phyloP scores from a whole-genome alignment of 2,329 filamentous ascomycete species.

The Escovopsis sp. region DNA sequence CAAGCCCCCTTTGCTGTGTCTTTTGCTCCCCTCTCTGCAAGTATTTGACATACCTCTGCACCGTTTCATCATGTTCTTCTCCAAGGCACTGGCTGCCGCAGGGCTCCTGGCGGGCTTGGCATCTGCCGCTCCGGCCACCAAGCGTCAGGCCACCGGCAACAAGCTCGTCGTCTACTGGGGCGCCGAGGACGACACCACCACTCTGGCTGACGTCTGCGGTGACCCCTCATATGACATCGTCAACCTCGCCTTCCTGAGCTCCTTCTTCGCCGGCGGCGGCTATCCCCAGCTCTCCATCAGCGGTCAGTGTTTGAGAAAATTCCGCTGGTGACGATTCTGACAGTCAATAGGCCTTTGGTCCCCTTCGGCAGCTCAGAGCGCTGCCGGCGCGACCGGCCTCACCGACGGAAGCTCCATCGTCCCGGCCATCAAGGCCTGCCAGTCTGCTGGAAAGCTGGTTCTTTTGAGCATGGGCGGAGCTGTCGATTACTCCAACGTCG shows the following conservation, averaged over 20 bases:
- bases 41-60: not conserved
- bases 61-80: slow-evolving; percentile 4
- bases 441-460: slow-evolving; percentile 50
- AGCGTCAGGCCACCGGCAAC: slow-evolving; percentile 4
- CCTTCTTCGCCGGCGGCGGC: slow-evolving; percentile 8
- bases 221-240: slow-evolving; percentile 10
- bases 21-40: not conserved
- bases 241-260: slow-evolving; percentile 10
- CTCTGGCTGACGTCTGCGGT: slow-evolving; percentile 8
- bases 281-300: slow-evolving; percentile 3
- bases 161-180: slow-evolving; percentile 11
- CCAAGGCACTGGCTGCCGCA: slow-evolving; percentile 5
- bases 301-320: no score
- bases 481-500: slow-evolving; percentile 50
- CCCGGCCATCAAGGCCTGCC: slow-evolving; percentile 35
- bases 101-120: slow-evolving; percentile 5
- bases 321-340: no score
- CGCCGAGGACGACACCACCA: slow-evolving; percentile 8
- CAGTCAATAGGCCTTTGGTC: no score
- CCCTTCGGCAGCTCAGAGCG: slow-evolving; percentile 5
- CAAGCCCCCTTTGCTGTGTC: slow-evolving; percentile 1
- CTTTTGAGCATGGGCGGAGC: slow-evolving; percentile 55
- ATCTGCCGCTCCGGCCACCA: slow-evolving; percentile 4
- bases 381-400: slow-evolving; percentile 9
- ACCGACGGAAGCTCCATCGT: slow-evolving; percentile 9